Base-by-base conservation (phyloP, 805 yeast genomes). In the Cyberlindnera mississippiensis region DNA sequence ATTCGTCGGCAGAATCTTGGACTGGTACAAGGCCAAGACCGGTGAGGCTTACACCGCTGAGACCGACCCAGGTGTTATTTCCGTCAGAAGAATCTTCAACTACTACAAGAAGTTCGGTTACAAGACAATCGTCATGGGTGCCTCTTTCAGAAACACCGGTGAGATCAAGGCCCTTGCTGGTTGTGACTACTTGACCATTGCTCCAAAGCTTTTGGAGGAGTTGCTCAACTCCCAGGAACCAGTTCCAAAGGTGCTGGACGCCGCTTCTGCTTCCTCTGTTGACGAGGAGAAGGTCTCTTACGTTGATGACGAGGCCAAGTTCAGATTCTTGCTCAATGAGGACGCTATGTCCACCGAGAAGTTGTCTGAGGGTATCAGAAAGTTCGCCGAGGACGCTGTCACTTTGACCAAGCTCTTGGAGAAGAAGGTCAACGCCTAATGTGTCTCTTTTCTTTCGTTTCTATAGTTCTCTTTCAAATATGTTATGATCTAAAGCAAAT, bases 91-190 rank as follows among this genome's bases (percentile, higher is more conserved):
- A 49, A 93, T 93, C 69, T 93, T 67, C 86, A 85, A 90, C 85
- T 93, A 93, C 82, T 93, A 93, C 85, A 93, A 93, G 83, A 91
- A 91, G 75, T 87, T 69, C 70, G 91, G 83, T 58, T 93, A 93
- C 82, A 78, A 91, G 61, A 93, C 99, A 67, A 90, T 93, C 64
- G 98, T 93, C 63, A 93, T 93, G 99, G 99, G 99, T 71, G 99
- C 99, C 47, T 91, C 98, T 46, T 91, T 93, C 89, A 91, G 99
- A 82, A 93, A 90, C 77, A 69, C 73, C 50, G 96, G 89, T 56
- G 99, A 91, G 75, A 87, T 93, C 71, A 84, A 82, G 70, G 96
- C 95, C 58, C 76, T 93, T 59, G 97, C 99, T 46, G 99, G 99
- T 68, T 82, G 87, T 63, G 99, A 93, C 68, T 89, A 73, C 80